Evolutionary conservation across 345 rosid genomes (phyloP).

Genomic region (Eucalyptus polyanthemos): DNA sequence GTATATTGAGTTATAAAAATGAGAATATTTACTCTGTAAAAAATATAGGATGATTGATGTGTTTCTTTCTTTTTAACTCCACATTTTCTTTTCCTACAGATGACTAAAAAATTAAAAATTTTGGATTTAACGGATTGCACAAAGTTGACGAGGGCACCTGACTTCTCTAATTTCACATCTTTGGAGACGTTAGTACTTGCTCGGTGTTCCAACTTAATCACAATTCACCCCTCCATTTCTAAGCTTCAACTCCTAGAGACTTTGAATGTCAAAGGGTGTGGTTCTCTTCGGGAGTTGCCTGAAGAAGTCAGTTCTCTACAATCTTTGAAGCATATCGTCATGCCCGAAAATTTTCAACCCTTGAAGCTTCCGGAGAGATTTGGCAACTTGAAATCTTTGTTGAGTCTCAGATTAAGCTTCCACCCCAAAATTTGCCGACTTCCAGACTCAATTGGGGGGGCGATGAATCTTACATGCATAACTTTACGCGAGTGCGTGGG

Average conservation of each 20-base stretch:
- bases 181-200: background rate
- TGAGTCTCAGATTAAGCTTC: background rate
- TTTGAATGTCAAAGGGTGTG: background rate
- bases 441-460: background rate
- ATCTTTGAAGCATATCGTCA: background rate
- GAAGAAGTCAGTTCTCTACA: background rate
- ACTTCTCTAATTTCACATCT: background rate
- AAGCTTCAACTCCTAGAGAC: background rate
- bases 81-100: background rate
- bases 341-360: background rate
- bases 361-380: background rate
- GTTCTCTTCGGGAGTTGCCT: background rate
- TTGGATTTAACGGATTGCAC: background rate
- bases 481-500: background rate
- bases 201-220: background rate
- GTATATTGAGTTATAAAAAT: background rate
- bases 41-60: background rate
- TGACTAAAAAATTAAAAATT: background rate
- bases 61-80: background rate
- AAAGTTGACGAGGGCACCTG: background rate
- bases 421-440: background rate
- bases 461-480: background rate
- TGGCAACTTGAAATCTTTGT: background rate
- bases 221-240: background rate
- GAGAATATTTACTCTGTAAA: background rate